A percentile compares a stretch with the other conserved stretches of the same genome.
These are phyloP conservation scores for Calocera viscosa DNA, from an alignment of 768 basidiomycete species.

Conservation along the genomic window DNA sequence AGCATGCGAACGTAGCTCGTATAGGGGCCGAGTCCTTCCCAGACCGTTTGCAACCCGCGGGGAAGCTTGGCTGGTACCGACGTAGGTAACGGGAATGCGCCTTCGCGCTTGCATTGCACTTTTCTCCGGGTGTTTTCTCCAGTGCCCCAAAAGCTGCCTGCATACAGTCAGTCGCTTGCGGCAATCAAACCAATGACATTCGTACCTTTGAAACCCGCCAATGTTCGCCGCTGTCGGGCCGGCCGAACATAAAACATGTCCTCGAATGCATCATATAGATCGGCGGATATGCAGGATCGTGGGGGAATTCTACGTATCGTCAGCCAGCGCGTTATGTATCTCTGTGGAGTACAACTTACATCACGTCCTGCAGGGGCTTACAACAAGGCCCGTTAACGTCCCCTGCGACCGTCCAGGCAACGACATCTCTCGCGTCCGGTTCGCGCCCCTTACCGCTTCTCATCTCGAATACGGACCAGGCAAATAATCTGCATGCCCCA, in stretches of 20 bases:
- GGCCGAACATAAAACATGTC: conserved; percentile 21
- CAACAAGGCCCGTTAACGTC: conserved; percentile 28
- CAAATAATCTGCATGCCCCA: conserved; percentile 26
- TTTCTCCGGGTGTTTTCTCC: conserved; percentile 23
- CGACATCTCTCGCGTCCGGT: conserved; percentile 11
- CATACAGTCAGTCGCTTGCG: too few species aligned
- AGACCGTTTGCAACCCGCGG: conserved; percentile 17
- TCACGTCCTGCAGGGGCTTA: conserved; percentile 27
- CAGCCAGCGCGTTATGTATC: conserved; percentile 10
- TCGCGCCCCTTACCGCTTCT: conserved; percentile 11
- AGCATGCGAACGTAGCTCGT: conserved; percentile 25
- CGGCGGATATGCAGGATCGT: conserved; percentile 22
- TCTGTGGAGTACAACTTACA: conserved; percentile 7
- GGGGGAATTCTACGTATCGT: conserved; percentile 17
- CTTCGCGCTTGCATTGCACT: conserved; percentile 23
- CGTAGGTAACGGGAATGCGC: conserved; percentile 17
- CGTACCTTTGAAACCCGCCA: conserved; percentile 24
- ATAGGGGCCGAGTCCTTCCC: conserved; percentile 21
- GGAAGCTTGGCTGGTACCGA: neutral
- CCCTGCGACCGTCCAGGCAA: conserved; percentile 27
- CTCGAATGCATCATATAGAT: conserved; percentile 22
- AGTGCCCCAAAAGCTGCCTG: conserved; percentile 26
- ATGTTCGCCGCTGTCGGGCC: conserved; percentile 18
- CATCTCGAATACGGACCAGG: conserved; percentile 22
- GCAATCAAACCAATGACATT: too few species aligned